Conservation (phyloP, 2,329 filamentous ascomycete species). For the Anthostomella pinea region DNA sequence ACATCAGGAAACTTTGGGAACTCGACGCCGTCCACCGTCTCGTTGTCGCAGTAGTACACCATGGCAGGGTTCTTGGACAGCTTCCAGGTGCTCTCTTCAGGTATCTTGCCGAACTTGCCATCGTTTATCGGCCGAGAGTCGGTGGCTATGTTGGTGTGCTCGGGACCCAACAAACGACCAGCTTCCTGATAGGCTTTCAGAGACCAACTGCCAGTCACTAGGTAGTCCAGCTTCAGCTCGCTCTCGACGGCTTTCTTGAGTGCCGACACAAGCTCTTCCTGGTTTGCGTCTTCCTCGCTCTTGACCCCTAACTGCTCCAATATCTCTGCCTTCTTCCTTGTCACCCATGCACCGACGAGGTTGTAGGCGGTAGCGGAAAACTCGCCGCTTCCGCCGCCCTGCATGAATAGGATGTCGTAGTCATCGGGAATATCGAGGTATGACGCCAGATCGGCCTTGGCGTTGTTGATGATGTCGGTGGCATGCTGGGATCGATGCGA, state of each 20-base stretch:
- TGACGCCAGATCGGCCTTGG: slow-evolving; percentile 69
- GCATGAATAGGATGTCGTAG: slow-evolving; percentile 87
- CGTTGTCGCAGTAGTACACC: slow-evolving; percentile 90
- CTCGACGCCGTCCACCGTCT: slow-evolving; percentile 92
- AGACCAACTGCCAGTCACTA: slow-evolving; percentile 89
- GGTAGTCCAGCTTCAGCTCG: slow-evolving; percentile 80
- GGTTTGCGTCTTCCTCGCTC: slow-evolving; percentile 45
- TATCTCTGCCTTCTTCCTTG: slow-evolving; percentile 60
- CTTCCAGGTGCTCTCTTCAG: slow-evolving; percentile 72
- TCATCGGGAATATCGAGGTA: slow-evolving; percentile 81
- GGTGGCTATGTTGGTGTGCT: slow-evolving; percentile 75
- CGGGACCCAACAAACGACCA: slow-evolving; percentile 68
- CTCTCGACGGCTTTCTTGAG: slow-evolving; percentile 63
- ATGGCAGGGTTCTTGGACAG: slow-evolving; percentile 67
- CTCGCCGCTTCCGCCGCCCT: slow-evolving; percentile 80
- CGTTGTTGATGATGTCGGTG: slow-evolving; percentile 71
- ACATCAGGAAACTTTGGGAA: slow-evolving; percentile 69
- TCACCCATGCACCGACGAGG: slow-evolving; percentile 78
- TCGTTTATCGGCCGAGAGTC: slow-evolving; percentile 65
- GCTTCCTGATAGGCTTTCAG: slow-evolving; percentile 87
- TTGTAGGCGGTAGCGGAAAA: slow-evolving; percentile 86
- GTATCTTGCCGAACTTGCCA: slow-evolving; percentile 85
- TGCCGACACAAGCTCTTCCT: slow-evolving; percentile 56
- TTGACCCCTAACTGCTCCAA: slow-evolving; percentile 49
- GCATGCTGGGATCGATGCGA: slow-evolving; percentile 83